Conservation (phyloP, 805 yeast genomes). For the Candida dajiaensis region DNA sequence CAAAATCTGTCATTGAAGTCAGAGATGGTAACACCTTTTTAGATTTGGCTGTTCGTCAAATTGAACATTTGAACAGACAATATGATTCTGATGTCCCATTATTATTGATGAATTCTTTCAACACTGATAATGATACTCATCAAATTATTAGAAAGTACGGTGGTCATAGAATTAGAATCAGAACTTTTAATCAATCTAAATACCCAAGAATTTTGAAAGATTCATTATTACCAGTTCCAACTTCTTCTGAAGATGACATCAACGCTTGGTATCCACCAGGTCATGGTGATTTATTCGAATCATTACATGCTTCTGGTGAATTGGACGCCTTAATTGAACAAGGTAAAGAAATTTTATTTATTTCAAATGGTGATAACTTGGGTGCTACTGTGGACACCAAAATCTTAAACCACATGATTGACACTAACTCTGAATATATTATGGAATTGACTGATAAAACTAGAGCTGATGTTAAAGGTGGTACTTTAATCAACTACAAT, state of each 20-base stretch:
- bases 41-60: conserved; percentile 94
- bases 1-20: conserved; percentile 95
- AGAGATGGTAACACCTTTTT: conserved; percentile 97
- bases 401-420: conserved; percentile 88
- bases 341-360: conserved; percentile 93
- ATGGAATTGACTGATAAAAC: conserved; percentile 99
- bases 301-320: conserved; percentile 84
- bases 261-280: conserved; percentile 99
- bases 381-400: conserved; percentile 96
- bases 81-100: conserved; percentile 93
- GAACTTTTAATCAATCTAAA: conserved; percentile 96
- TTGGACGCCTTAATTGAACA: conserved; percentile 82
- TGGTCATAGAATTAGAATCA: conserved; percentile 91
- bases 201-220: conserved; percentile 95
- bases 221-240: conserved; percentile 93
- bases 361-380: conserved; percentile 96
- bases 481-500: conserved; percentile 93
- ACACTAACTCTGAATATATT: conserved; percentile 85
- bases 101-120: conserved; percentile 96
- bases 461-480: conserved; percentile 99
- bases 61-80: conserved; percentile 86
- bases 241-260: conserved; percentile 60
- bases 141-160: conserved; percentile 93
- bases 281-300: conserved; percentile 95
- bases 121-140: conserved; percentile 94